Conservation (phyloP, 768 basidiomycete species). For the Russula brevipes region DNA sequence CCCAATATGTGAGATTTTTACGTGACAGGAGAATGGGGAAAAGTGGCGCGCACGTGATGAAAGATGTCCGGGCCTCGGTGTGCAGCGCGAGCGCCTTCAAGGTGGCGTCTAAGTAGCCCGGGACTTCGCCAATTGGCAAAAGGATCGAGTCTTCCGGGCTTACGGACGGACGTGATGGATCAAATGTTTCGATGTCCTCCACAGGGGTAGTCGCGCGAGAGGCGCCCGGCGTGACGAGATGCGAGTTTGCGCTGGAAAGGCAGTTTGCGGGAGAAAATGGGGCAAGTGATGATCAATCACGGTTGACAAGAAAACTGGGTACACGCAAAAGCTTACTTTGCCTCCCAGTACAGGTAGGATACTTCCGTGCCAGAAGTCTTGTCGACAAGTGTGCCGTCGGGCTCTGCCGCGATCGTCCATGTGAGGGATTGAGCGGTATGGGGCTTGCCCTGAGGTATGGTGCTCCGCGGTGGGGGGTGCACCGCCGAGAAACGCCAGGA, state of each 20-base stretch:
- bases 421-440: not conserved
- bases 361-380: constrained; percentile 10
- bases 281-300: not conserved
- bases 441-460: not conserved
- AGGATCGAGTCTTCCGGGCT: constrained; percentile 20
- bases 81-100: constrained; percentile 36
- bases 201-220: not conserved
- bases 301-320: not conserved
- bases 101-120: constrained; percentile 37
- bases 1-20: no score
- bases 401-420: constrained; percentile 12
- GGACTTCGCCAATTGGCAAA: constrained; percentile 30
- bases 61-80: constrained; percentile 41
- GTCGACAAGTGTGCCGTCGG: constrained; percentile 8
- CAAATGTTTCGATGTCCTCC: constrained; percentile 1
- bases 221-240: not conserved
- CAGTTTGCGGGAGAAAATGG: not conserved
- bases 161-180: constrained; percentile 8
- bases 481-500: constrained; percentile 13
- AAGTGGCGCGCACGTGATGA: constrained; percentile 37
- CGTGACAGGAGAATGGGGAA: constrained; percentile 19
- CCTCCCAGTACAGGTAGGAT: constrained; percentile 18
- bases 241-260: not conserved
- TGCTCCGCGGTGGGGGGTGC: not conserved
- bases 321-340: not conserved